Conservation (phyloP, 768 basidiomycete genomes). For the Galerina marginata region DNA sequence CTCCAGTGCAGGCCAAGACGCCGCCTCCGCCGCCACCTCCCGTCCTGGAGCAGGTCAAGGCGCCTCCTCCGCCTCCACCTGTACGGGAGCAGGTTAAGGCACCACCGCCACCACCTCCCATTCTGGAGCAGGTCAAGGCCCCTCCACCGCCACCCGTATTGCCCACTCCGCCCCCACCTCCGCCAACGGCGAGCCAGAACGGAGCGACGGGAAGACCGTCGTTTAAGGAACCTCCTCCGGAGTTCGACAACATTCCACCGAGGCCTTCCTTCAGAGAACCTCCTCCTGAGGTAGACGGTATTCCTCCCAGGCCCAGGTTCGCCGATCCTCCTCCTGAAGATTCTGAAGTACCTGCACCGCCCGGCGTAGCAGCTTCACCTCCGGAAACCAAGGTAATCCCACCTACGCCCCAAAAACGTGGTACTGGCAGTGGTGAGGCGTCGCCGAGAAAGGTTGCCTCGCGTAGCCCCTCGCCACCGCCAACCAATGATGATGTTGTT, state of each 20-base stretch:
- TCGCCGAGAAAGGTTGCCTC: slow-evolving; percentile 42
- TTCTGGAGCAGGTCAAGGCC: neutral
- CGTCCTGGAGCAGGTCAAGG: slow-evolving; percentile 18
- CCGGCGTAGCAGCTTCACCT: slow-evolving; percentile 37
- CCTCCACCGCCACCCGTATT: slow-evolving; percentile 30
- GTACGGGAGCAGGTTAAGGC: too few species aligned
- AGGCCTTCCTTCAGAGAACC: slow-evolving; percentile 67
- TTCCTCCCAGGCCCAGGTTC: slow-evolving; percentile 49
- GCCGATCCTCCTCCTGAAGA: slow-evolving; percentile 66
- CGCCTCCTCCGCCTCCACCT: slow-evolving; percentile 27
- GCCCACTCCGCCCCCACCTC: slow-evolving; percentile 37
- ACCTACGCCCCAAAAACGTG: slow-evolving; percentile 55
- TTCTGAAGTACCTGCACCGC: slow-evolving; percentile 46
- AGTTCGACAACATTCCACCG: slow-evolving; percentile 42
- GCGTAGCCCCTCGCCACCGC: slow-evolving; percentile 51
- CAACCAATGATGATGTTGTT: slow-evolving; percentile 38
- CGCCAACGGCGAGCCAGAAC: slow-evolving; percentile 2
- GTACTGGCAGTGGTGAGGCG: slow-evolving; percentile 39
- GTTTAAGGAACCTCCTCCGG: slow-evolving; percentile 62
- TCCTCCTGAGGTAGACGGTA: slow-evolving; percentile 60
- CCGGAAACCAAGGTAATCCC: slow-evolving; percentile 55
- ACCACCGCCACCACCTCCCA: slow-evolving; percentile 11
- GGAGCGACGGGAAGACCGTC: slow-evolving; percentile 5
- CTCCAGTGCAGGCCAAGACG: slow-evolving; percentile 9
- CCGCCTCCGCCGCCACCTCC: slow-evolving; percentile 38